Base-by-base conservation (phyloP, 805 yeast species). In the Metschnikowia dekortorum region DNA sequence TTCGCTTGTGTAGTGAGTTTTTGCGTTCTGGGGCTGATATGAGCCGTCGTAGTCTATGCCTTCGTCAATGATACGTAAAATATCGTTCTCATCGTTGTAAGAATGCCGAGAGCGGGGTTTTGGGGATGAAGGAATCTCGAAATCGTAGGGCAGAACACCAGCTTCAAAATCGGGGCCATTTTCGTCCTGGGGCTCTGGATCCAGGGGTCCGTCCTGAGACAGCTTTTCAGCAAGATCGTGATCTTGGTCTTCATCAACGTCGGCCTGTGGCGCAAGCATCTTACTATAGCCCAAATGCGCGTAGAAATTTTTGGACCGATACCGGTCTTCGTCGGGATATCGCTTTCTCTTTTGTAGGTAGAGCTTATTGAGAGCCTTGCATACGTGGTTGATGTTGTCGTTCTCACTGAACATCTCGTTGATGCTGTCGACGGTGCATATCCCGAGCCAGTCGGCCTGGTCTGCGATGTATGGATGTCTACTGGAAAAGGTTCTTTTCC, bases 401-500 rank as follows among this genome's bases (percentile, higher is more conserved):
- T 56, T 50, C 10, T 68, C 74, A 34, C 61, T 62, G 56, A 69
- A 73, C 47, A 74, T 51, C 28, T 70, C 73, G 53, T 74, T 73
- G 52, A 74, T 57, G 48, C 67, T 65, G 40, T 66, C 69, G 10
- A 61, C 52, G 38, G 67, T 62, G 4, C 74, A 64, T 11, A 74
- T 60, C 3, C 73, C 78, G 34, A 74, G 60, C 64, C 72, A 74
- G 48, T 72, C 74, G 4, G 76, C 76, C 50, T 71, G 73, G 54
- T 74, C 78, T 9, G 75, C 72, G 29, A 74, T 53, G 53, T 74
- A 74, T 0, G 78, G 78, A 56, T 73, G 75, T 4, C 75, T 62
- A 55, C 74, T 69, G 3, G 78, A 70, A 49, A 74, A 74, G 28
- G 69, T 74, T 29, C 78, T 58, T 54, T 72, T 70, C 4, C 78